phyloP scores from a whole-genome alignment of 2,329 filamentous ascomycete genomes.

The Fusarium continuum region DNA sequence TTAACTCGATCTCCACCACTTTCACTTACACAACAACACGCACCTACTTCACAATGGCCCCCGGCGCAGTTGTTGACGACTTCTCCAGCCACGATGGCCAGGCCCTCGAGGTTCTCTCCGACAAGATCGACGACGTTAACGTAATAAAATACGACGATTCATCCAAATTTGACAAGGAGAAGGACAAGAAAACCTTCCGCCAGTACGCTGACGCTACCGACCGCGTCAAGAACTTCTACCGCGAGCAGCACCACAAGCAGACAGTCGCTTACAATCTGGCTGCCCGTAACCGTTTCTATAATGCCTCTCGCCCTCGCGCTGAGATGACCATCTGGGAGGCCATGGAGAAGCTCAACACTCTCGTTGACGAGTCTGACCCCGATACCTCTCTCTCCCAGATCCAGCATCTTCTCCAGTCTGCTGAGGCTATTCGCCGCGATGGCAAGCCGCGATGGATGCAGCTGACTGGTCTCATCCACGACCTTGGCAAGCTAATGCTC shows the following conservation, averaged over 20 bases:
- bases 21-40: conserved; percentile 25
- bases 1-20: background rate
- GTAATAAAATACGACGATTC: conserved; percentile 58
- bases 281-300: conserved; percentile 69
- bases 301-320: conserved; percentile 67
- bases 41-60: conserved; percentile 40
- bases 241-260: conserved; percentile 75
- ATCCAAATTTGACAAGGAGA: conserved; percentile 76
- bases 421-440: conserved; percentile 88
- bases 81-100: conserved; percentile 37
- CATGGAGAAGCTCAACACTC: conserved; percentile 90
- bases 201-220: conserved; percentile 86
- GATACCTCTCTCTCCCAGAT: conserved; percentile 90
- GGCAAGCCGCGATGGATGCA: conserved; percentile 87
- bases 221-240: conserved; percentile 88
- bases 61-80: conserved; percentile 39
- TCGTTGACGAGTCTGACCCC: conserved; percentile 91
- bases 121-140: conserved; percentile 62
- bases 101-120: conserved; percentile 60
- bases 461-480: conserved; percentile 79
- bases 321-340: conserved; percentile 91
- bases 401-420: conserved; percentile 87
- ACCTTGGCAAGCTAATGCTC: conserved; percentile 81
- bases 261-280: conserved; percentile 86
- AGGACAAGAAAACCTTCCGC: conserved; percentile 83